Evolutionary conservation across 441 rosid genomes (phyloP).

Genomic region (Corymbia calophylla): DNA sequence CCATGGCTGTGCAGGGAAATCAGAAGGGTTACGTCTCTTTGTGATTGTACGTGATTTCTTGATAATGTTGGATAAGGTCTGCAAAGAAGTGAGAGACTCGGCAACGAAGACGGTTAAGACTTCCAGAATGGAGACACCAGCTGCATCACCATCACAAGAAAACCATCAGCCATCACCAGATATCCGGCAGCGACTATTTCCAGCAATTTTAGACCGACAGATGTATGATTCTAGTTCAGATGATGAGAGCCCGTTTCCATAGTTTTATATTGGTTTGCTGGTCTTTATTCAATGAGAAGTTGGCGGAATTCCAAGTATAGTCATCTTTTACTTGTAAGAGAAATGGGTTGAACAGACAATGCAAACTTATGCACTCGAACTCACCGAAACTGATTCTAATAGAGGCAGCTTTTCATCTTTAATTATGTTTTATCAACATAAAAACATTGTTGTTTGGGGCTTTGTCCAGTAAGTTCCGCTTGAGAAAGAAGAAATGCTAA

Average conservation of each 20-base stretch:
- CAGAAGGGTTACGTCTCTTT: constrained; percentile 89
- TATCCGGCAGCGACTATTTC: constrained; percentile 39
- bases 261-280: background rate
- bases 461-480: background rate
- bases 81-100: constrained; percentile 62
- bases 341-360: background rate
- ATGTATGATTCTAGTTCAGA: constrained; percentile 52
- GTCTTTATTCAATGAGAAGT: background rate
- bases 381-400: background rate
- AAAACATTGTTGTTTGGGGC: background rate
- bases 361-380: background rate
- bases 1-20: constrained; percentile 91
- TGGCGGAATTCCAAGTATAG: background rate
- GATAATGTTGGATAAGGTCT: constrained; percentile 75
- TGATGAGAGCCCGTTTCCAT: constrained; percentile 18
- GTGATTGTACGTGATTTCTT: constrained; percentile 72
- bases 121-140: constrained; percentile 32
- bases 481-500: background rate
- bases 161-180: constrained; percentile 25
- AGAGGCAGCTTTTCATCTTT: background rate
- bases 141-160: constrained; percentile 20
- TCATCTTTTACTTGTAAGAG: background rate
- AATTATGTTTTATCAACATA: background rate
- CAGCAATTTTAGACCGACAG: constrained; percentile 52
- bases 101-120: constrained; percentile 18